Conservation (phyloP, 805 yeast species). For the Wickerhamomyces chambardii region DNA sequence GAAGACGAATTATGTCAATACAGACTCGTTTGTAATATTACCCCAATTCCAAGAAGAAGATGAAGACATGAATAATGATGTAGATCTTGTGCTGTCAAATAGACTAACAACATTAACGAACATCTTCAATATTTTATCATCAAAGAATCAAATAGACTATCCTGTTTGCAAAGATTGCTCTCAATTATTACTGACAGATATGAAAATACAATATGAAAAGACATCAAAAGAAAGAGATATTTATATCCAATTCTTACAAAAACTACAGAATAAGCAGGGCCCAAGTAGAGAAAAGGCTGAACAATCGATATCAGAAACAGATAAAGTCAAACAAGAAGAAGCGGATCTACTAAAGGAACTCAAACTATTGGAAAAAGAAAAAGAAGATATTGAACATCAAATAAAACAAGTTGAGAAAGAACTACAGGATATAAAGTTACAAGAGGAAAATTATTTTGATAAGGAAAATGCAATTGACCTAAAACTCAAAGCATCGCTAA, state of each 20-base stretch:
- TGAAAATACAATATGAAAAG: slow-evolving; percentile 64
- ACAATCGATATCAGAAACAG: slow-evolving; percentile 13
- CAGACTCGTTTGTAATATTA: slow-evolving; percentile 17
- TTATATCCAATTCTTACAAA: slow-evolving; percentile 64
- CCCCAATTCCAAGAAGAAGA: slow-evolving; percentile 19
- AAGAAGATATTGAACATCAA: slow-evolving; percentile 11
- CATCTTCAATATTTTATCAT: slow-evolving; percentile 64
- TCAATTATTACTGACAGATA: slow-evolving; percentile 47
- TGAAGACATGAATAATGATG: slow-evolving; percentile 21
- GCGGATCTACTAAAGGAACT: slow-evolving; percentile 36
- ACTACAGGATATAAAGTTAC: slow-evolving; percentile 32
- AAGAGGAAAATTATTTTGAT: slow-evolving; percentile 36
- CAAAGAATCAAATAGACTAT: slow-evolving; percentile 67
- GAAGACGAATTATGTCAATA: slow-evolving; percentile 2
- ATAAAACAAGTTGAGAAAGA: slow-evolving; percentile 34
- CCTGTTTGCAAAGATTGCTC: slow-evolving; percentile 91
- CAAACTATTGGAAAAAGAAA: slow-evolving; percentile 32
- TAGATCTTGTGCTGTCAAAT: slow-evolving; percentile 29
- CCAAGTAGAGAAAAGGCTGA: slow-evolving; percentile 21
- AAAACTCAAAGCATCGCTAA: slow-evolving; percentile 38
- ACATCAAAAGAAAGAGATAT: slow-evolving; percentile 70
- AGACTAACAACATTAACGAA: slow-evolving; percentile 46
- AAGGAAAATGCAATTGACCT: slow-evolving; percentile 48
- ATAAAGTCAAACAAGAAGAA: slow-evolving; percentile 27
- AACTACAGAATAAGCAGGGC: slow-evolving; percentile 48